Base-by-base conservation (phyloP, 2,329 filamentous ascomycete genomes). In the Calonectria honghensis region DNA sequence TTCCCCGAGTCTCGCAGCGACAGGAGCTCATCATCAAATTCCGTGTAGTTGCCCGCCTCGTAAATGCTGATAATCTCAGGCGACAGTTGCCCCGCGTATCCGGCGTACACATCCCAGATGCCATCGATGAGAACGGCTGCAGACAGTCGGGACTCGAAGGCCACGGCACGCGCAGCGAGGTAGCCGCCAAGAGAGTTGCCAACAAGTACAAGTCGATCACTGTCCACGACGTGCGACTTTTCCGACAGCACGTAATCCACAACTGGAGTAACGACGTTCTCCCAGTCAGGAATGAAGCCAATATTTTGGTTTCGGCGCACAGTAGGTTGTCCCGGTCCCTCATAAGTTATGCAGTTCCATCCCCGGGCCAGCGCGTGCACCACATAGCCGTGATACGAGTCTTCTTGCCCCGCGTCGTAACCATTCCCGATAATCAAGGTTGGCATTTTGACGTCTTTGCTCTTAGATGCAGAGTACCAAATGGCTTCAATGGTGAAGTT, bases 211-310 rank as follows among this genome's bases (percentile, higher is more conserved):
- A 88, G 51, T 37, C 82, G 72, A 77, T 77, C 54, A 9, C 61
- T 41, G 68, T 86, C 83, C 6, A 87, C 85, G 10, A 79, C 76
- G 4, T 69, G 59, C 4, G 13, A 20, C 18, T 75, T 75, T 6
- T 79, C 73, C 3, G 74, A 73, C 3, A 83, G 48, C 0, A 84
- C 52, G 29, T 85, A 85, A 78, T 88, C 86, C 0, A 89, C 78
- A 1, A 88, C 79, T 0, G 86, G 86, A 0, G 81, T 84, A 5
- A 86, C 80, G 0, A 86, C 86, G 9, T 72, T 79, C 77, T 87
- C 85, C 87, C 87, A 89, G n/a, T 88, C 82, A 0, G 82, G 82
- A n/a, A 87, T 87, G 75, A 89, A 89, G 3, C 85, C 86, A 1
- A 88, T 59, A 2, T 81, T 77, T 50, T 89, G 85, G 0, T 85